These are phyloP conservation scores for Talaromyces sp. DNA, from an alignment of 2,329 filamentous ascomycete genomes.

Conservation along the genomic window DNA sequence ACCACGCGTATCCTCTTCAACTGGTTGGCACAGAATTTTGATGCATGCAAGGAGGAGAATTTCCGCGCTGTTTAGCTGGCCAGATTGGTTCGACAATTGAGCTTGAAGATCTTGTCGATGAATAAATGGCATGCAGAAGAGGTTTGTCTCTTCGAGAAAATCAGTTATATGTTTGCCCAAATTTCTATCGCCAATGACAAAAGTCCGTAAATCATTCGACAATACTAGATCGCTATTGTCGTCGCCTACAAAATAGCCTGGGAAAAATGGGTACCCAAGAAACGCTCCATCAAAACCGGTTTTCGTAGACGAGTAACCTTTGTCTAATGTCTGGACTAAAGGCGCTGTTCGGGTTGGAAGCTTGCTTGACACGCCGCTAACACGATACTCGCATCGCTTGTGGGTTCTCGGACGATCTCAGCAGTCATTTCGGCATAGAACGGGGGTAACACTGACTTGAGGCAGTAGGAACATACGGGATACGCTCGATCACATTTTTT, in stretches of 20 bases:
- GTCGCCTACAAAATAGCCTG: neutral
- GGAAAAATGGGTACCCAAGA: conserved; percentile 7
- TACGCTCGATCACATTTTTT: conserved; percentile 16
- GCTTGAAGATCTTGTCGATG: conserved; percentile 4
- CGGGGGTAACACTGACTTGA: conserved; percentile 2
- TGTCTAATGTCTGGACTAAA: neutral
- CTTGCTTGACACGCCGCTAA: neutral
- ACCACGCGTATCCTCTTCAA: neutral
- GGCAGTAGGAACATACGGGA: conserved; percentile 13
- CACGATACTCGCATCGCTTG: neutral
- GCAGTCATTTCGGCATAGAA: neutral
- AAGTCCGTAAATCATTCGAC: neutral
- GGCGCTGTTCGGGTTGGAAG: neutral
- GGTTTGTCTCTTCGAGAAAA: conserved; percentile 6
- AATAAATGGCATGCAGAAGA: conserved; percentile 11
- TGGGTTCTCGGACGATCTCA: neutral
- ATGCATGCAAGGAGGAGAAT: conserved; percentile 12
- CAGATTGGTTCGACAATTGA: neutral
- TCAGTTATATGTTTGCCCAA: neutral
- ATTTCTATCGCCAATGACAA: neutral
- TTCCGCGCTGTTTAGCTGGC: conserved; percentile 2
- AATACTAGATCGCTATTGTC: neutral
- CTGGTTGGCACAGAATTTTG: conserved; percentile 1
- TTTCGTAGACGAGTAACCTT: neutral
- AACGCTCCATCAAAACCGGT: conserved; percentile 6